Evolutionary conservation across 1,139 yeast species (phyloP), one percentile per base, ranked within the genome.

Genomic region (Kurtzmaniella quercitrusa): DNA sequence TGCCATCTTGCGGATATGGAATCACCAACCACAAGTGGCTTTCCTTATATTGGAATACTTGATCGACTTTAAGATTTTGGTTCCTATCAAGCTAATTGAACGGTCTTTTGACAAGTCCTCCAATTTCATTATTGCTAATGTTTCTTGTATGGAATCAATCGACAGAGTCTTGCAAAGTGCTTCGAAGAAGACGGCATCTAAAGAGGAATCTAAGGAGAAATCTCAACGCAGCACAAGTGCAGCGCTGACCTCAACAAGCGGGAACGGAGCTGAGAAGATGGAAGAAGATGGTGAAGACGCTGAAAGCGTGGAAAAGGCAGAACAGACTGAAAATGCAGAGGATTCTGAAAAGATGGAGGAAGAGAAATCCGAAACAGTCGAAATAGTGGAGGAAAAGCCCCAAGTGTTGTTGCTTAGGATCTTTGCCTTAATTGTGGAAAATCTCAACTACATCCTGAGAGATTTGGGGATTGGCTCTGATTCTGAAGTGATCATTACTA

Each of bases 21-120:
- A 79, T 43, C 79, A 79, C 48, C 89, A 86, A 55, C 93, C 95
- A 0, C 87, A 89, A 62, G 86, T 85, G 46, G 91, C 89, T 2
- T 83, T 79, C 51, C 70, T 88, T 52, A 81, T 88, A 15, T 68
- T 85, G 53, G 89, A 81, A 54, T 79, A 77, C 48, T 74, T 84
- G 56, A 76, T 77, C 48, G 80, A 75, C 45, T 73, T 71, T 50
- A 75, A 68, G 19, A 63, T 82, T 21, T 56, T 82, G 40, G 58
- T 68, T 23, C 66, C 79, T 3, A 61, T 60, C 34, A 60, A 70
- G 37, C 63, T 79, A 44, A 56, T 78, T 27, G 62, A 67, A 37
- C 74, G 72, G 50, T 64, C 77, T 10, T 73, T 82, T 45, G 58
- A 59, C 16, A 47, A 61, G 46, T 56, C 61, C 21, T 47, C 57